Base-by-base conservation (phyloP, 2,329 filamentous ascomycete species). In the Hymenoscyphus fraxineus region DNA sequence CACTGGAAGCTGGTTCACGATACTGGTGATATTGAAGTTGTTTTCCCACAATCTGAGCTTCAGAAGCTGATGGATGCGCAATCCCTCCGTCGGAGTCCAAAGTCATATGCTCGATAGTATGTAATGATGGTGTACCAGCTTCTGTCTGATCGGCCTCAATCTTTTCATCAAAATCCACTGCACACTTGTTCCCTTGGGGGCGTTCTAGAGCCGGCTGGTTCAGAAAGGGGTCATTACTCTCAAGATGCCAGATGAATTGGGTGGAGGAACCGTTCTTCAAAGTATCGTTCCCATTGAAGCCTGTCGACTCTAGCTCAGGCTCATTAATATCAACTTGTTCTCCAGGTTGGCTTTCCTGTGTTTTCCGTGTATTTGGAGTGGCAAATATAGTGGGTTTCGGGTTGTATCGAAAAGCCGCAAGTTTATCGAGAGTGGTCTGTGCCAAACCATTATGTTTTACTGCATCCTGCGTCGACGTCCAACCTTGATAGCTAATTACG, bases 371-470 rank as follows among this genome's bases (percentile, higher is more conserved):
- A 51, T 51, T 51, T 51, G 44, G 13, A 51, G 54, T 32, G 22
- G 54, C 22, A 32, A n/a, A n/a, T 41, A 12, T 47, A 16, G 56
- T 16, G 19, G 44, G 32, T 38, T 54, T n/a, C 27, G 44, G 44
- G 22, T 62, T 66, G 57, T 69, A 70, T 58, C 59, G 59, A 51
- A 69, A 72, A 6, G 66, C 56, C 22, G 68, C 66, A n/a, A 74
- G 63, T 59, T 68, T 73, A 54, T 73, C 68, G 3, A 73, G 38
- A 13, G 73, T 73, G 10, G 73, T 73, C 59, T 70, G 64, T 6
- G 67, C 62, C 15, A 72, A 40, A 22, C 47, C 57, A 51, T 60
- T 65, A 32, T n/a, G 27, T 39, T 69, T 73, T 7, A 71, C 65
- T 32, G 60, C 54, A 44, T 72, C 67, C 66, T 74, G 68, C n/a